Base-by-base conservation (phyloP, 1,284 basidiomycete species). In the Leucocoprinus gongylophorus region DNA sequence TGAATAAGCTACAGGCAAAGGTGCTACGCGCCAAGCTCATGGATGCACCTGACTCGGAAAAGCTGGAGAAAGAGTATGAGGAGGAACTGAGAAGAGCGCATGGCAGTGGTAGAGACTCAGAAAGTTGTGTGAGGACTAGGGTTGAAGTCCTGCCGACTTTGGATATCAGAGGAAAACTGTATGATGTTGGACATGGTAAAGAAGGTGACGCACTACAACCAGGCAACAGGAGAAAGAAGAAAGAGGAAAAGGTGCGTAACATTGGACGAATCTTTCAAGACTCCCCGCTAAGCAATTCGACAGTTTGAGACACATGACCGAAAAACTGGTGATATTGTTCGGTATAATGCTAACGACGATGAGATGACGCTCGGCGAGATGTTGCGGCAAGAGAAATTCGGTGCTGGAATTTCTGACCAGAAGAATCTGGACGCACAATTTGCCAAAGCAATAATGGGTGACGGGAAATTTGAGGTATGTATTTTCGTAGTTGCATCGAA, bases 1-100 rank as follows among this genome's bases (percentile, higher is more conserved):
- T 99, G 39, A 99, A 99, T 69, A 88, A 86, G 62, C 71, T 99
- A 1, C 95, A 98, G 67, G 97, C 95, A 6, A 88, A 88, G 59
- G 93, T 97, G 1, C 71, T 99, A 15, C 84, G 92, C 17, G 94
- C 95, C 8, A 95, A 91, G 66, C 75, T 99, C 23, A 88, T 88
- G 77, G 79, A 76, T 18, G 74, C 81, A 13, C 76, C 88, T 0
- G 79, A 92, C 60, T 88, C 89, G 5, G 78, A 79, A 28, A 72
- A 75, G 26, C 71, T 98, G 40, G 90, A 97, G 66, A 75, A 76
- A 52, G 84, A 95, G 67, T 97, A 95, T 57, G 91, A 98, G 51
- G 69, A 67, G 18, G 80, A 81, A 62, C 59, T 81, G 29, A 70
- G 69, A 9, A 77, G 73, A 39, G 76, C 80, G 2, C 74, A 76